A percentile compares a stretch with the other conserved stretches of the same genome.
Conservation (phyloP, 208 protist genomes). For the Leishmania tropica region DNA sequence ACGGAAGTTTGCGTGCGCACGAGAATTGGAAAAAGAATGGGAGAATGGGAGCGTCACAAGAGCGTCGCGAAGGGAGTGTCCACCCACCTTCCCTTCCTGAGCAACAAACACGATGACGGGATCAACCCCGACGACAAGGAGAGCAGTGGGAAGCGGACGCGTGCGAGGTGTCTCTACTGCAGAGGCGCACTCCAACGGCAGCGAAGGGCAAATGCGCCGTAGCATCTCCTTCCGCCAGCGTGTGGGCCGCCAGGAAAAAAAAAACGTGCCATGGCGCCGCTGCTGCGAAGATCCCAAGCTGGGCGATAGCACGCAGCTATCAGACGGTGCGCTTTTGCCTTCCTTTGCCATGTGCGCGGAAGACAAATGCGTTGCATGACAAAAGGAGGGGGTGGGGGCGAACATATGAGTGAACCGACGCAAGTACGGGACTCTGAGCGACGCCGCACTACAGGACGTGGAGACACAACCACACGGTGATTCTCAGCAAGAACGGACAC, state of each 20-base stretch:
- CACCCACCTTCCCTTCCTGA: background rate
- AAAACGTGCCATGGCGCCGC: background rate
- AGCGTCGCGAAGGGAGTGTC: background rate
- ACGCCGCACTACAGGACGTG: background rate
- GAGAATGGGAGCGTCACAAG: background rate
- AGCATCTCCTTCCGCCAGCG: background rate
- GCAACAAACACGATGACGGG: background rate
- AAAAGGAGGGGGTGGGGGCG: background rate
- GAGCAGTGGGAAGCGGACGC: background rate
- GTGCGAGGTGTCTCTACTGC: background rate
- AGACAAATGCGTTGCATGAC: background rate
- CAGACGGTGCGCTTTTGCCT: background rate
- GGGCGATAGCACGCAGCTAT: background rate
- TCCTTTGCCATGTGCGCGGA: background rate
- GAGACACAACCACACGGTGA: background rate
- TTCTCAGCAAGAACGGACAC: background rate
- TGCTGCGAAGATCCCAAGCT: background rate
- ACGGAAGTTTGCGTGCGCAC: background rate
- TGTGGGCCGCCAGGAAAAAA: background rate
- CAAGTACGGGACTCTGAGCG: background rate
- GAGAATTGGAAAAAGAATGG: background rate
- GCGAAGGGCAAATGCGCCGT: background rate
- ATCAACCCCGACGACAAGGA: background rate
- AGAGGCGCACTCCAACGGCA: conserved; percentile 8
- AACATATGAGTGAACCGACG: background rate